Evolutionary conservation across 768 basidiomycete species (phyloP), one percentile per base, ranked within the genome.

Genomic region (Coprinellus micaceus): DNA sequence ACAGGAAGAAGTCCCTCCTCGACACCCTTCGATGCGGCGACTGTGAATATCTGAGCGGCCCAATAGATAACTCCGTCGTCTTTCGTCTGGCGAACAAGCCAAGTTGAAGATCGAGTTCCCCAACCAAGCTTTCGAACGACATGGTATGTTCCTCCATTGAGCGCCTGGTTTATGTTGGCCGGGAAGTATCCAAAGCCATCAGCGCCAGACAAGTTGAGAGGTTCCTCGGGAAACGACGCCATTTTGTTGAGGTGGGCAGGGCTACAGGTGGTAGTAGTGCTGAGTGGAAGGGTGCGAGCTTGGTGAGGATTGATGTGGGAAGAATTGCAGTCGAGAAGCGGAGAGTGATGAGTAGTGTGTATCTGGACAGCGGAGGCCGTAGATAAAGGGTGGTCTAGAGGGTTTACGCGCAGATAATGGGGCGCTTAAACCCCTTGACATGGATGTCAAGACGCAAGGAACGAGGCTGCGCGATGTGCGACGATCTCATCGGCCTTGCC

Each of bases 91-190:
- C 40, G 33, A 17, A 51, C 59, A 30, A 64, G 61, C 61, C 61
- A 64, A 19, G 54, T 56, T 7, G 59, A 59, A 13, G 59, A 64
- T 3, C 55, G 57, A 22, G 61, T 49, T 2, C 64, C 61, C 33
- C 57, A 63, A 43, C 62, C 60, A 21, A 63, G 62, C 46, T 65
- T 65, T 43, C 58, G 53, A 4, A 65, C 51, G 29, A 61, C 60
- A 41, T 56, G 52, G 41, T 60, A 61, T 25, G 44, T 60, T 36
- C 37, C 61, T 11, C 30, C 39, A 36, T 54, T 52, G 39, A 60
- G 57, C 36, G 58, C 58, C 36, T 64, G 61, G 37, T 51, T 47
- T 19, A 61, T 60, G 12, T 21, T 40, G 12, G 62, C 62, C 2
- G 60, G 58, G 46, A 29, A 63, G 37, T 63, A 59, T 1, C 62